Evolutionary conservation across 768 basidiomycete species (phyloP), one percentile per base, ranked within the genome.

Genomic region (Steccherinum ochraceum): DNA sequence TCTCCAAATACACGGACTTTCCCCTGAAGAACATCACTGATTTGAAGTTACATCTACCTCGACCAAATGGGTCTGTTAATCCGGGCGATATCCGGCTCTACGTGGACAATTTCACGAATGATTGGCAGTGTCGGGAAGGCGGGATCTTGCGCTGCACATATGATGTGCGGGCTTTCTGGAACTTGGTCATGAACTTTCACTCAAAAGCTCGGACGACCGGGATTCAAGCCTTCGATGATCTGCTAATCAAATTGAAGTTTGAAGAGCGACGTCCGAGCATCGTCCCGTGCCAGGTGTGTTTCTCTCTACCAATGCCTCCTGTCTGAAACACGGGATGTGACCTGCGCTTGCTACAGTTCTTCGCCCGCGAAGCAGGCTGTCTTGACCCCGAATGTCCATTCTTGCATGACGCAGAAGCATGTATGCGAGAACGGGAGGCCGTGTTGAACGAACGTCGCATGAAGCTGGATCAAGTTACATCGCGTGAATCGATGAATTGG

Each of bases 161-260:
- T 21, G 43, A 11, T 5, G n/a, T 11, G 11, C 48, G 52, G 0
- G 42, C 35, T 21, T 58, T 52, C 19, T 58, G 55, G 54, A 58
- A 58, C 41, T 48, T 56, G 54, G 27, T 58, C 5, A 42, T 56
- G 41, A 53, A 58, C 40, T 58, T 51, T 21, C 52, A 55, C 42
- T 50, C 52, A 7, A 19, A 16, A 13, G 49, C 48, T 2, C 42
- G 25, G n/a, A 58, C 57, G 20, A 58, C 55, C 2, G 57, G 57
- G 4, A 24, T 21, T 13, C 44, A 45, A 35, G 39, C 40, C 18
- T 58, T 49, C 49, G 57, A 58, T 24, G 12, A 20, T 16, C 50
- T 58, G 4, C 53, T 58, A 19, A 43, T 25, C 13, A n/a, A 11
- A n/a, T 24, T 55, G 39, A 53, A 58, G 45, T 35, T 11, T 21